These are phyloP conservation scores for Saccharomycopsis selenospora DNA, from an alignment of 805 yeast genomes.

Conservation along the genomic window DNA sequence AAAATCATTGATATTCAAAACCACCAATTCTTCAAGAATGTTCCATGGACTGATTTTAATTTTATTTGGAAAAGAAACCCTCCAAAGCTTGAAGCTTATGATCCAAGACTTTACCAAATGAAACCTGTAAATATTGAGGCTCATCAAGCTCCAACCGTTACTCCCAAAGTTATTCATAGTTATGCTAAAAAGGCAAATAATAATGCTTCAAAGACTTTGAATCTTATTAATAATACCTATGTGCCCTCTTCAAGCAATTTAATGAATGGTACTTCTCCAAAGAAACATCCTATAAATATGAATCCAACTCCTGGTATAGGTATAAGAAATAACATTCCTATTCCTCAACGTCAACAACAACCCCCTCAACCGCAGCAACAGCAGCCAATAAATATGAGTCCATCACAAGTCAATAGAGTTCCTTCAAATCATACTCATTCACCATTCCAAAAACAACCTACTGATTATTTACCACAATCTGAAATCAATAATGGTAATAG, in stretches of 20 bases:
- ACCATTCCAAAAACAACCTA: slow-evolving; percentile 9
- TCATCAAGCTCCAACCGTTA: not conserved
- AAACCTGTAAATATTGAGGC: not conserved
- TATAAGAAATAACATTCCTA: not conserved
- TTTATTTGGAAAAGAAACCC: slow-evolving; percentile 61
- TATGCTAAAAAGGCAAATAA: not conserved
- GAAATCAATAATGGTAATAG: not conserved
- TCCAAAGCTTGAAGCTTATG: slow-evolving; percentile 66
- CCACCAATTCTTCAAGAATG: slow-evolving; percentile 63
- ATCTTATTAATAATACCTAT: slow-evolving; percentile 61
- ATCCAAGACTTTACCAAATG: slow-evolving; percentile 30
- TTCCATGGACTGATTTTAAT: slow-evolving; percentile 61
- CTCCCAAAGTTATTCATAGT: not conserved
- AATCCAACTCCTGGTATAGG: not conserved
- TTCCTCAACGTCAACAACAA: slow-evolving; percentile 2
- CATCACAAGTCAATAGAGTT: not conserved
- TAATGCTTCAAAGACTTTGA: slow-evolving; percentile 18
- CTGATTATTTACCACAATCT: not conserved
- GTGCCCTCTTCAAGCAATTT: slow-evolving; percentile 59
- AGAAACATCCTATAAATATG: slow-evolving; percentile 28
- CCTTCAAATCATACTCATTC: slow-evolving; percentile 1
- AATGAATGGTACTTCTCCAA: slow-evolving; percentile 69
- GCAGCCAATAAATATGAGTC: slow-evolving; percentile 9
- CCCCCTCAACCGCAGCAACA: slow-evolving; percentile 13
- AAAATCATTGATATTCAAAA: slow-evolving; percentile 48